These are phyloP conservation scores for Ceratorhiza oryzae-sativae DNA, from an alignment of 1,284 basidiomycete genomes.

Conservation along the genomic window DNA sequence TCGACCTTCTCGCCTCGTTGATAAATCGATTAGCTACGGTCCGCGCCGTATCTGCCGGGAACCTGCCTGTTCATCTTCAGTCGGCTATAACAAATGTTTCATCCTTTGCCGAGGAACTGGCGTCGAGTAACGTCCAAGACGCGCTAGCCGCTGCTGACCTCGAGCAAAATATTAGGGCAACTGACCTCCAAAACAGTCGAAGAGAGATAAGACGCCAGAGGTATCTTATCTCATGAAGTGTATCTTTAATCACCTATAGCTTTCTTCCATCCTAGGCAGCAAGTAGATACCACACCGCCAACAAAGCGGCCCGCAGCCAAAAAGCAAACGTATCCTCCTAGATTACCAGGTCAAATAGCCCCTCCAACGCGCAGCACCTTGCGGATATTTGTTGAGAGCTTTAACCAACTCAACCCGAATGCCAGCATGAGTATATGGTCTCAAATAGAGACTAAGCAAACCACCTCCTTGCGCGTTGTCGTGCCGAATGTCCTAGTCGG, in stretches of 20 bases:
- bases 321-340: conserved; percentile 12
- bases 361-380: neutral
- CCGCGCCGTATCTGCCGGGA: conserved; percentile 29
- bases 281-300: conserved; percentile 19
- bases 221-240: neutral
- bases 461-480: conserved; percentile 3
- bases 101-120: conserved; percentile 18
- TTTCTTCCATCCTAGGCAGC: neutral
- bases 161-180: conserved; percentile 18
- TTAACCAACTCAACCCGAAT: conserved; percentile 10
- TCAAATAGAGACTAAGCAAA: conserved; percentile 5
- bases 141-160: conserved; percentile 25
- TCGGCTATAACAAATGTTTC: conserved; percentile 29
- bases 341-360: neutral
- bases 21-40: conserved; percentile 27
- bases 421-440: conserved; percentile 27
- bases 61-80: conserved; percentile 29
- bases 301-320: conserved; percentile 8
- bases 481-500: conserved; percentile 31
- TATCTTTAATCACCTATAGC: neutral
- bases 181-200: conserved; percentile 31
- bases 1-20: conserved; percentile 15
- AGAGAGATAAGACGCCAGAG: conserved; percentile 21
- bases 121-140: conserved; percentile 14
- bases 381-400: conserved; percentile 1